phyloP scores from a whole-genome alignment of 2,329 filamentous ascomycete species.

The Ciborinia camelliae region DNA sequence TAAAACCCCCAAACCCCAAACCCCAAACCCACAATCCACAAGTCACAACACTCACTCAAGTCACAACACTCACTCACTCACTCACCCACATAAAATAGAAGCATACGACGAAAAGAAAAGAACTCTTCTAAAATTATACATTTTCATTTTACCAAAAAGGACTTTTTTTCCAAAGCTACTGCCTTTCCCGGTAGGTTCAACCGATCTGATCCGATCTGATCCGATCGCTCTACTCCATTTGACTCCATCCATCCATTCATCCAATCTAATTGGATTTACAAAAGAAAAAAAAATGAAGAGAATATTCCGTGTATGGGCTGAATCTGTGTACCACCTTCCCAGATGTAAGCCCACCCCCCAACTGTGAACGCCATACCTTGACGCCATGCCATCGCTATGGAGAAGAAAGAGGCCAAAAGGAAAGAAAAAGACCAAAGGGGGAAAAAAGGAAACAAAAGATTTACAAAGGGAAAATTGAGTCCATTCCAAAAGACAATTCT shows the following conservation, averaged over 20 bases:
- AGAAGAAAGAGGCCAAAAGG: too few relatives aligned
- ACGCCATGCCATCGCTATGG: constrained; percentile 4
- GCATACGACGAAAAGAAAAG: too few relatives aligned
- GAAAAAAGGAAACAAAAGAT: not conserved
- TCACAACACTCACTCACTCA: too few relatives aligned
- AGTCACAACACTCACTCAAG: too few relatives aligned
- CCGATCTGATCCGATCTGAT: not conserved
- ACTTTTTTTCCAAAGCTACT: constrained; percentile 1
- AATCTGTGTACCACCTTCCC: not conserved
- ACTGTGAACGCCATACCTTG: not conserved
- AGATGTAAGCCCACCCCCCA: not conserved
- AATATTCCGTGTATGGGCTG: not conserved
- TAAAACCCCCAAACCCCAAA: too few relatives aligned
- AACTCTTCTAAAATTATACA: not conserved
- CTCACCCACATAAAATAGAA: too few relatives aligned
- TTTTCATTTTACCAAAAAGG: not conserved
- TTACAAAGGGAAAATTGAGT: not conserved
- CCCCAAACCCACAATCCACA: too few relatives aligned
- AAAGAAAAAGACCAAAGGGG: not conserved
- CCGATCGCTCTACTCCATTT: not conserved
- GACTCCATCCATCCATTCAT: not conserved
- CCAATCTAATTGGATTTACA: constrained; percentile 2
- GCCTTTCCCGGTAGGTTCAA: not conserved
- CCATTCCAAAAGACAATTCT: not conserved
- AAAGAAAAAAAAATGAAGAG: not conserved